phyloP scores from a whole-genome alignment of 1,284 basidiomycete genomes.

The Inonotus hispidus region DNA sequence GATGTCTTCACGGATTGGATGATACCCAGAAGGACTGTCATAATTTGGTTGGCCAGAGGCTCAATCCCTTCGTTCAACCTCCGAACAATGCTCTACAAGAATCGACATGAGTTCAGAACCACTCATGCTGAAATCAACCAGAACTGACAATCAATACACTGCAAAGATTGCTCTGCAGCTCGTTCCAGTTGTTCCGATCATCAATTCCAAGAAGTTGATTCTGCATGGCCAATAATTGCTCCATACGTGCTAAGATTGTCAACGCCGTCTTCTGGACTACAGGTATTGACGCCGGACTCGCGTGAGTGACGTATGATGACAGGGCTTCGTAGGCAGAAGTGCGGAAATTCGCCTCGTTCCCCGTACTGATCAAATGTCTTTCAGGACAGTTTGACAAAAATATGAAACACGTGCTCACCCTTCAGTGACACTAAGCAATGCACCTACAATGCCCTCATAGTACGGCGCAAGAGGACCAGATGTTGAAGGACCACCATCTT shows the following conservation, averaged over 20 bases:
- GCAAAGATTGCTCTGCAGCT: constrained; percentile 95
- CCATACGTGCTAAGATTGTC: constrained; percentile 84
- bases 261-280: constrained; percentile 83
- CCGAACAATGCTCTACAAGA: constrained; percentile 69
- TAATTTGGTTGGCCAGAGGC: constrained; percentile 90
- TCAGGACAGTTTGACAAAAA: not conserved
- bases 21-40: constrained; percentile 87
- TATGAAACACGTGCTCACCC: constrained; percentile 44
- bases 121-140: not conserved
- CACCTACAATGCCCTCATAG: constrained; percentile 82
- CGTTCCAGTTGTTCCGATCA: constrained; percentile 98
- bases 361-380: constrained; percentile 42
- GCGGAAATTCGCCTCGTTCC: constrained; percentile 90
- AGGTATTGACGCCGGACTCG: constrained; percentile 75
- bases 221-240: constrained; percentile 80
- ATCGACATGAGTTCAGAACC: constrained; percentile 8
- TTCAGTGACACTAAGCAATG: constrained; percentile 81
- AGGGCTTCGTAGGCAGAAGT: constrained; percentile 97
- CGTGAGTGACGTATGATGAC: constrained; percentile 78
- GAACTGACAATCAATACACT: constrained; percentile 73
- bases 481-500: constrained; percentile 46
- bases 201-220: constrained; percentile 94
- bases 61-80: constrained; percentile 82
- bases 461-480: constrained; percentile 78
- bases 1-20: constrained; percentile 90